Base-by-base conservation (phyloP, 176 grass and related monocot genomes). In the Eleusine indica region DNA sequence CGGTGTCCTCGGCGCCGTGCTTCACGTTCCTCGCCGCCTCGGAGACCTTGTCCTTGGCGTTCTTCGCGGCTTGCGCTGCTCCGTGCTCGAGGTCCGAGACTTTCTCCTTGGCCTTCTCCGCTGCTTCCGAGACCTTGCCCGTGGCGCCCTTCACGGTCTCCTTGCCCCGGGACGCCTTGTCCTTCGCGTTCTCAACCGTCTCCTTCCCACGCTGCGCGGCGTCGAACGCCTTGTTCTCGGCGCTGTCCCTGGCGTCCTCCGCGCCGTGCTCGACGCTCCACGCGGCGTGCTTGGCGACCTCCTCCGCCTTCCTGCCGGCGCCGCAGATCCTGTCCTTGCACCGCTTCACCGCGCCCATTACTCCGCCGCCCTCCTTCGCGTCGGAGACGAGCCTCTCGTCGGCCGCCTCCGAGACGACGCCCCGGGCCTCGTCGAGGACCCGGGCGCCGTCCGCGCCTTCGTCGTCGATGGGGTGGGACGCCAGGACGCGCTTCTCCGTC, bases 291-390 rank as follows among this genome's bases (percentile, higher is more conserved):
- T 75, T 29, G 7, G 89, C 82, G 18, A 61, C 76, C 53, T 97
- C 89, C 29, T 88, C 86, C 0, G 40, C 63, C 0, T 35, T 78
- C 68, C 37, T 80, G 6, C 82, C 86, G 0, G 82, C 84, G 6
- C 82, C 83, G 51, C 86, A 89, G n/a, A 94, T 32, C 48, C 47
- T 52, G 57, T 92, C 90, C 89, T 89, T 94, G 83, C 70, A 70
- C 14, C 78, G 87, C 57, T 49, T 84, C 29, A 87, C 89, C 0
- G 78, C 82, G 16, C 81, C 89, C 51, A 87, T 83, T 49, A 85
- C 62, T 42, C 83, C 87, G 43, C 84, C 88, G 57, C 51, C 43
- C 51, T 86, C 91, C 75, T 78, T 87, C n/a, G 85, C 66, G 4
- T 86, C 41, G 40, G 60, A 54, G 32, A 92, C 28, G 71, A 66